Conservation (phyloP, 1,139 yeast species). For the Citeromyces siamensis region DNA sequence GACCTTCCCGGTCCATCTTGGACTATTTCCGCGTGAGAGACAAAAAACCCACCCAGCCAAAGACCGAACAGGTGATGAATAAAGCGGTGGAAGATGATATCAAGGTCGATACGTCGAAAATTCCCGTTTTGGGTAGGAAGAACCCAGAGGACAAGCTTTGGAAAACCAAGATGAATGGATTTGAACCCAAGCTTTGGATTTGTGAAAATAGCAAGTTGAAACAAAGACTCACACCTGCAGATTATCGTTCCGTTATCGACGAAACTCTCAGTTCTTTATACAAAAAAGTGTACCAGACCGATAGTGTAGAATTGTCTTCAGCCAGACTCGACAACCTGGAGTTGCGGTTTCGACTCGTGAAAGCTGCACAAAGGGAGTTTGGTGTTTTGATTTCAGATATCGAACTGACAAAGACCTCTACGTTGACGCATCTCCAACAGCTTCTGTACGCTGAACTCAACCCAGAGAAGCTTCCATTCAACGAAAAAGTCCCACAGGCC, state of each 20-base stretch:
- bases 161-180: conserved; percentile 19
- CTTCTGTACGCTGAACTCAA: conserved; percentile 33
- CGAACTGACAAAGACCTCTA: conserved; percentile 35
- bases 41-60: conserved; percentile 9
- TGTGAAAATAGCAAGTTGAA: conserved; percentile 14
- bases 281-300: conserved; percentile 8
- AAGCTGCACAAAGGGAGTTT: conserved; percentile 42
- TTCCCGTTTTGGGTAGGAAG: conserved; percentile 17
- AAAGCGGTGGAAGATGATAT: conserved; percentile 6
- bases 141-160: conserved; percentile 14
- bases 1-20: conserved; percentile 12
- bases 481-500: conserved; percentile 68
- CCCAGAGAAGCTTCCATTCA: conserved; percentile 29
- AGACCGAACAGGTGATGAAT: conserved; percentile 16
- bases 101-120: conserved; percentile 12
- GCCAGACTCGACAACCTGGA: conserved; percentile 29
- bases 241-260: conserved; percentile 10
- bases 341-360: conserved; percentile 47
- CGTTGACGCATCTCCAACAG: conserved; percentile 29
- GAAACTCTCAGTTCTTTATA: conserved; percentile 16
- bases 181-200: conserved; percentile 20
- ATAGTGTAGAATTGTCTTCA: conserved; percentile 7
- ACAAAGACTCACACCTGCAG: conserved; percentile 6
- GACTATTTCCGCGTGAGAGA: conserved; percentile 20
- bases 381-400: conserved; percentile 62